These are phyloP conservation scores for Microbotryomycetes sp. DNA, from an alignment of 1,284 basidiomycete species.

Conservation along the genomic window DNA sequence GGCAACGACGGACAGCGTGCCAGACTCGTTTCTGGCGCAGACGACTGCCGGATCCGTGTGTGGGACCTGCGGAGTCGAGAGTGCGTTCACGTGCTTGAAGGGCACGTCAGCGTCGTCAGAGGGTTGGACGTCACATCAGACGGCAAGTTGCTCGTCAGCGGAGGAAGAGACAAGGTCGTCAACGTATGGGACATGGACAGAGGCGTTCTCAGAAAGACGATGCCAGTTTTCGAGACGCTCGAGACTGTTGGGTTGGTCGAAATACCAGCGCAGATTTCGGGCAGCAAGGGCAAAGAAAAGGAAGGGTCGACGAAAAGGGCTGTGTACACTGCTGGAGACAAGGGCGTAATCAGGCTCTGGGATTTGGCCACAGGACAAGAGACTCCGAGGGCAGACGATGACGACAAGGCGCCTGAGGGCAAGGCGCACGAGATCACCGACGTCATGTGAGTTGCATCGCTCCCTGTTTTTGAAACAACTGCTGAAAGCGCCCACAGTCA, in stretches of 20 bases:
- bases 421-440: slow-evolving; percentile 34
- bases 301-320: slow-evolving; percentile 43
- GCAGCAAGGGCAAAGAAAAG: slow-evolving; percentile 39
- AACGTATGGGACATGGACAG: slow-evolving; percentile 72
- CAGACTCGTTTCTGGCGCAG: slow-evolving; percentile 35
- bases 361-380: slow-evolving; percentile 57
- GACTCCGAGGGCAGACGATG: slow-evolving; percentile 49
- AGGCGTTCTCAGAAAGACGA: slow-evolving; percentile 60
- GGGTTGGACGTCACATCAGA: slow-evolving; percentile 61
- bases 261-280: slow-evolving; percentile 45
- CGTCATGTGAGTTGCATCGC: slow-evolving; percentile 25
- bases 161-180: slow-evolving; percentile 82
- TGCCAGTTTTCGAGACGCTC: slow-evolving; percentile 77
- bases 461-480: background rate
- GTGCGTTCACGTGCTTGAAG: slow-evolving; percentile 63
- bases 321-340: slow-evolving; percentile 84
- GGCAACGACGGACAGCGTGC: slow-evolving; percentile 20
- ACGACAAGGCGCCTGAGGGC: background rate
- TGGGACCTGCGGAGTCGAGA: slow-evolving; percentile 64
- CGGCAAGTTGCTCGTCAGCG: slow-evolving; percentile 77
- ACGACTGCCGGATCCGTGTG: slow-evolving; percentile 76
- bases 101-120: slow-evolving; percentile 82
- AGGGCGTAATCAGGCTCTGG: slow-evolving; percentile 75
- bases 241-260: slow-evolving; percentile 71
- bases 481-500: slow-evolving; percentile 50